Percentiles rank a stretch among this genome's conserved stretches.
These are phyloP conservation scores for Pelargonium fulgidum DNA, from an alignment of 441 rosid genomes.

Conservation along the genomic window DNA sequence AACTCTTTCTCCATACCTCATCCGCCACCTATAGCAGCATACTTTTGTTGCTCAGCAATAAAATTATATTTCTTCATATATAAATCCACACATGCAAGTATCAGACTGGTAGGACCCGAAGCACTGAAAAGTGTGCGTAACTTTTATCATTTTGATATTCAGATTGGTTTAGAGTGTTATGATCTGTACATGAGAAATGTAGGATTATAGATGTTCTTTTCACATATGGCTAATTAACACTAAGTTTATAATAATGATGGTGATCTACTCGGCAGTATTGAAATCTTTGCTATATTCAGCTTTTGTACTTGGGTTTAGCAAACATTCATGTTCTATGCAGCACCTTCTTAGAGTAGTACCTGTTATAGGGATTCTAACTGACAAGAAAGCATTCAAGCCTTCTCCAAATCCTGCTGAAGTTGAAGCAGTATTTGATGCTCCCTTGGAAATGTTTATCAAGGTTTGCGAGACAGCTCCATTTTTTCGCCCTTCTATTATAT, in stretches of 20 bases:
- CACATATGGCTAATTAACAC: neutral
- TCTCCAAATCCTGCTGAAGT: constrained; percentile 74
- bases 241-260: neutral
- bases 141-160: too few species aligned
- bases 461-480: constrained; percentile 27
- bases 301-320: constrained; percentile 12
- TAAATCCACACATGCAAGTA: too few species aligned
- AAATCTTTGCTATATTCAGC: neutral
- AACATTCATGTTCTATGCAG: constrained; percentile 36
- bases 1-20: too few species aligned
- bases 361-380: constrained; percentile 62
- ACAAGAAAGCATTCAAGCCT: constrained; percentile 50
- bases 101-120: too few species aligned
- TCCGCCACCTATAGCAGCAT: too few species aligned
- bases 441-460: constrained; percentile 88
- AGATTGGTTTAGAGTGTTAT: too few species aligned
- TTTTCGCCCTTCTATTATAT: constrained; percentile 9
- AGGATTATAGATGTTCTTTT: neutral
- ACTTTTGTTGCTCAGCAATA: too few species aligned
- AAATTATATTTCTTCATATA: too few species aligned
- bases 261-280: neutral
- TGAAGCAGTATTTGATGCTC: constrained; percentile 76
- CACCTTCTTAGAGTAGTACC: constrained; percentile 84
- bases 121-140: too few species aligned
- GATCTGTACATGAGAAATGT: neutral